Conservation (phyloP, 148 eudicot species). For the Vaccinium darrowii region DNA sequence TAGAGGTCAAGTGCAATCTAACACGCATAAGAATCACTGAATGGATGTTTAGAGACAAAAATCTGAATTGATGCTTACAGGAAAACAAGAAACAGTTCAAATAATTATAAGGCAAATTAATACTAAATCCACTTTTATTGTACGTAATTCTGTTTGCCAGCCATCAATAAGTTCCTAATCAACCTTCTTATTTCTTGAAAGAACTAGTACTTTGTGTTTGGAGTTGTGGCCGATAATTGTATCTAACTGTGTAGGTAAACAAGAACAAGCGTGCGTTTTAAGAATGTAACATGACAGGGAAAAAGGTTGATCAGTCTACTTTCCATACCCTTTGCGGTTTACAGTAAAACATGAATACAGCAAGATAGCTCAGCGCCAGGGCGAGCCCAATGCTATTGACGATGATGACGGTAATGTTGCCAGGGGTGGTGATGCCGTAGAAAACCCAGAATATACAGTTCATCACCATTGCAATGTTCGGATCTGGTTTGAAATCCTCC, state of each 20-base stretch:
- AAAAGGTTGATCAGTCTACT: neutral
- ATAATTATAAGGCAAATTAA: too few relatives aligned
- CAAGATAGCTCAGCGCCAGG: conserved; percentile 32
- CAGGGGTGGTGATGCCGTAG: conserved; percentile 48
- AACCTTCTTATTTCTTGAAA: too few relatives aligned
- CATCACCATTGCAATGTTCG: conserved; percentile 34
- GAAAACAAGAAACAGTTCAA: too few relatives aligned
- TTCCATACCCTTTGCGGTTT: conserved; percentile 31
- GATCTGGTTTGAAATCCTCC: conserved; percentile 41
- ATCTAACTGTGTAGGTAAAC: too few relatives aligned
- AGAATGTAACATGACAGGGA: neutral
- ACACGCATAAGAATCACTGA: neutral
- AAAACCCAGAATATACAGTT: conserved; percentile 52
- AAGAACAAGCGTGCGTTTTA: too few relatives aligned
- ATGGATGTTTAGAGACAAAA: neutral
- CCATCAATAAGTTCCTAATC: too few relatives aligned
- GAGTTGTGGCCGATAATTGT: too few relatives aligned
- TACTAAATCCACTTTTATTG: neutral
- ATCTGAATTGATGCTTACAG: too few relatives aligned
- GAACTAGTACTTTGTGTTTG: neutral
- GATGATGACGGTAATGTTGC: conserved; percentile 43
- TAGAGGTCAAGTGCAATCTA: neutral
- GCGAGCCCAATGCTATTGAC: conserved; percentile 42
- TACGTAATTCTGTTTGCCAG: too few relatives aligned
- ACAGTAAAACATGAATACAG: conserved; percentile 25